Evolutionary conservation across 2,329 filamentous ascomycete genomes (phyloP), one percentile per base, ranked within the genome.

Genomic region (Aspergillus phoenicis): DNA sequence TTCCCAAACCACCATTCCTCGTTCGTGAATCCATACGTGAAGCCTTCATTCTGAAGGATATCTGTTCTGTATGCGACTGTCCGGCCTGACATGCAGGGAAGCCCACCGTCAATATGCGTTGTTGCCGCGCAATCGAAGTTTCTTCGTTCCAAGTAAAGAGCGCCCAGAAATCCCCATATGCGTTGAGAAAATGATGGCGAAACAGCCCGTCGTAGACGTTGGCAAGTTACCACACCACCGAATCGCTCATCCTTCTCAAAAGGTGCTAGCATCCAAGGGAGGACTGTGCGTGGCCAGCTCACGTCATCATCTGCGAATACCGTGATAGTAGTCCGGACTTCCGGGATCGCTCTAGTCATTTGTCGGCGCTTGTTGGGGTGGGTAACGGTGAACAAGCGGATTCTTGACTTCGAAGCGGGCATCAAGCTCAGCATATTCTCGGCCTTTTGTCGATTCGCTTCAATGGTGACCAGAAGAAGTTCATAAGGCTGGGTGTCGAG

Each of bases 101-200:
- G 90, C 43, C 94, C 94, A 61, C 94, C 94, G 74, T 98, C 94
- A 55, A 97, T 90, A 79, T 94, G 91, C 75, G 96, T 94, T 58
- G 93, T 97, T 33, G 94, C 93, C 52, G 93, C 96, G 73, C 96
- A 97, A 77, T 98, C 94, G 75, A 97, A 98, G 78, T 97, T 98
- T 63, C 94, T 89, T 61, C 94, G 87, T 77, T 97, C 91, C 64
- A 98, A 89, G 77, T 98, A 98, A 55, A 93, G 88, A 22, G 93
- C 91, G 5, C 93, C 93, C 20, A 98, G 84, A 83, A 94, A 97
- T 73, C 93, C 93, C 87, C 89, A 97, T 65, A 91, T 81, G 54
- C 85, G 85, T 45, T 86, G 85, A 26, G 81, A 81, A 71, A 87
- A 79, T 43, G 86, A 85, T 61, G 80, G 82, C 49, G 81, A 81